Percentiles rank a stretch among this genome's conserved stretches.
Evolutionary conservation across 2,329 filamentous ascomycete genomes (phyloP).

Genomic region (Neofusicoccum ribis): DNA sequence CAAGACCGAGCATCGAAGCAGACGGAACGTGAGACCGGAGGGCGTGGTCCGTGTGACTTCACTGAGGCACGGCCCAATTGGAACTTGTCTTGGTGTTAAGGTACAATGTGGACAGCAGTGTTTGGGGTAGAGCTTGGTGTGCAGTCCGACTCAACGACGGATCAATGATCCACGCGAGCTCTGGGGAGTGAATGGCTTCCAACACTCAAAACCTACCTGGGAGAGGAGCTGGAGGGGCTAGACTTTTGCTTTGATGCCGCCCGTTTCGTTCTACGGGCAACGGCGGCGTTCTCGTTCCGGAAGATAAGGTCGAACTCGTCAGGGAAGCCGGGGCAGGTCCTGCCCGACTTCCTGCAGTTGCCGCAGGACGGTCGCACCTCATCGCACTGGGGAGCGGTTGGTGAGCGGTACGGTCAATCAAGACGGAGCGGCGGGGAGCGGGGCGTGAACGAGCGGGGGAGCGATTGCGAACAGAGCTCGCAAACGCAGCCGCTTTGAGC

Average conservation of each 20-base stretch:
- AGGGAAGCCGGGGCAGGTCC: slow-evolving; percentile 66
- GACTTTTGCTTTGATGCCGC: slow-evolving; percentile 8
- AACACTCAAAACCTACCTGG: background rate
- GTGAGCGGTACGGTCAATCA: background rate
- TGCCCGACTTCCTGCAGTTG: slow-evolving; percentile 64
- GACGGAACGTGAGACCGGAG: no score
- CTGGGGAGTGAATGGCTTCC: background rate
- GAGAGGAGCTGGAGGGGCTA: background rate
- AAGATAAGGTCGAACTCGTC: slow-evolving; percentile 73
- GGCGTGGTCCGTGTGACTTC: no score
- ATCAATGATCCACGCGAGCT: background rate
- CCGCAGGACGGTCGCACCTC: slow-evolving; percentile 66
- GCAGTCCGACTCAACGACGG: no score
- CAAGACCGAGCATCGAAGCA: background rate
- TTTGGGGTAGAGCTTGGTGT: no score
- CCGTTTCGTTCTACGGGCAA: slow-evolving; percentile 59
- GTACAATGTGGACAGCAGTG: no score
- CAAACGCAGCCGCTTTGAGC: background rate
- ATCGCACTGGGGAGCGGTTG: slow-evolving; percentile 56
- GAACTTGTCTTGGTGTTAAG: no score
- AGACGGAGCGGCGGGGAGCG: background rate
- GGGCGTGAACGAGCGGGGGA: background rate
- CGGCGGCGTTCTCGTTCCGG: slow-evolving; percentile 70
- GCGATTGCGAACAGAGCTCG: background rate
- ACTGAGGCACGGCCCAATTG: no score